Evolutionary conservation across 1,284 basidiomycete genomes (phyloP), one percentile per base, ranked within the genome.

Genomic region (Ganoderma multipileum): DNA sequence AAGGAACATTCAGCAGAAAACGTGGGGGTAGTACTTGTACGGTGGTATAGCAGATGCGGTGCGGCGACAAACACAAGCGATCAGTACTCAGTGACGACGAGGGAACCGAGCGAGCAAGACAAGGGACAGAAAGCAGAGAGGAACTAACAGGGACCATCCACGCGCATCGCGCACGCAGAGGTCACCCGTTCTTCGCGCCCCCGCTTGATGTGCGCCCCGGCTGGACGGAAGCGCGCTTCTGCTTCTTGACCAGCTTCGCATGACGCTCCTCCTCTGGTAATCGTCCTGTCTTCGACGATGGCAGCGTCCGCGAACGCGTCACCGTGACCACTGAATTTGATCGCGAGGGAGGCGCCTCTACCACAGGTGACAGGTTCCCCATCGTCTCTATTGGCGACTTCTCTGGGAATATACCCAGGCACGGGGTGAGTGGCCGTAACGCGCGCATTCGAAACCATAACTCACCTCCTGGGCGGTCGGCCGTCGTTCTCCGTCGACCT

Each of bases 221-320:
- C 77, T 84, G 83, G 47, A 78, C 74, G 55, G 84, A 83, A 23
- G 78, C 75, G 33, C 85, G 81, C 73, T 83, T 86, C 72, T 85
- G 84, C 75, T 87, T 89, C 73, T 82, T 83, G 62, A 87, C 74
- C 33, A 87, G 76, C 71, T 84, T 82, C 50, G 81, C 74, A 28
- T 77, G 81, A 66, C 79, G 79, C 50, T 84, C 83, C 41, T 82
- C 82, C 39, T 82, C 81, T 1, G 67, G 65, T 64, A 65, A 30
- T 52, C 71, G 71, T 42, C 67, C 65, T 28, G 72, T 65, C 71
- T 72, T 77, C 47, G 85, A 84, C 63, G 86, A 84, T 8, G 90
- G 90, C 66, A 92, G 70, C 41, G 90, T 92, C 71, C 86, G 83
- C 76, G 91, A 91, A 42, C 90, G 83, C 57, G 81, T 82, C 18